Evolutionary conservation across 768 basidiomycete species (phyloP).

Genomic region (Strobilomyces echinocephalus): DNA sequence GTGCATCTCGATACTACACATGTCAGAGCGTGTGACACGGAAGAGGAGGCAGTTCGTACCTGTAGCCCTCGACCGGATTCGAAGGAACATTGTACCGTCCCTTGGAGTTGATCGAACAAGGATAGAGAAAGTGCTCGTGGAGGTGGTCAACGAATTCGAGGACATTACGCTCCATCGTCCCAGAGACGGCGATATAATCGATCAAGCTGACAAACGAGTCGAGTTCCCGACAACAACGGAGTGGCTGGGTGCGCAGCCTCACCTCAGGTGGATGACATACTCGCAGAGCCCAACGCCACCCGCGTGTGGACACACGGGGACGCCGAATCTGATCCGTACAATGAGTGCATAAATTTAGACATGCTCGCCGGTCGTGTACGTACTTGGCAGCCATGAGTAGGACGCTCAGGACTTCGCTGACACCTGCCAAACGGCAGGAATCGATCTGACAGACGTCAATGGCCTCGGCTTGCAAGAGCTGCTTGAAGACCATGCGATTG

Average conservation of each 20-base stretch:
- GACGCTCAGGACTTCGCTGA: constrained; percentile 91
- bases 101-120: constrained; percentile 78
- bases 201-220: constrained; percentile 55
- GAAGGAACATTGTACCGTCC: constrained; percentile 87
- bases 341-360: background rate
- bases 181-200: constrained; percentile 90
- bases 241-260: background rate
- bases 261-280: constrained; percentile 86
- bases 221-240: constrained; percentile 1
- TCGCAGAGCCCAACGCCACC: constrained; percentile 95
- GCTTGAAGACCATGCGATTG: constrained; percentile 96
- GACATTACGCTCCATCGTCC: constrained; percentile 91
- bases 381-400: constrained; percentile 91
- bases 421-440: constrained; percentile 88
- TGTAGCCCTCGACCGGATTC: constrained; percentile 72
- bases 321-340: constrained; percentile 57
- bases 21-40: background rate
- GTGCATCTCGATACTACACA: constrained; percentile 84
- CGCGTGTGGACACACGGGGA: constrained; percentile 93
- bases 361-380: constrained; percentile 15
- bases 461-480: constrained; percentile 85
- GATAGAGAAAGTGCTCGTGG: constrained; percentile 89
- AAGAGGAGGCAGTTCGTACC: constrained; percentile 12
- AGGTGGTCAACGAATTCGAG: constrained; percentile 88
- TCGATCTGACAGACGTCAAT: constrained; percentile 97